Evolutionary conservation across 164 flowering plant species (phyloP).

Genomic region (Tetracentron sinense): DNA sequence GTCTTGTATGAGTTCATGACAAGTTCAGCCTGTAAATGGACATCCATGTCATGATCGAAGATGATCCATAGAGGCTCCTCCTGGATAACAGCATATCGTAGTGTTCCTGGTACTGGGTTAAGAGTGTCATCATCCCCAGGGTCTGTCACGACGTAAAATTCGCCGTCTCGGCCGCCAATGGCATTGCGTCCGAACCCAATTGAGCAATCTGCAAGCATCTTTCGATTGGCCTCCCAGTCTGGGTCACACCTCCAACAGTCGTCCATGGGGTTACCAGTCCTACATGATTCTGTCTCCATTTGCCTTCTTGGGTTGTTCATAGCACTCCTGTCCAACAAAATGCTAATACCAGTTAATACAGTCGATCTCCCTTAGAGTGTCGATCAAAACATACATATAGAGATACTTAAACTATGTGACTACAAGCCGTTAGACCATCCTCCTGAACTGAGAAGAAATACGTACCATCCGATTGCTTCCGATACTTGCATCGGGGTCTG

Average conservation of each 20-base stretch:
- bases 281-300: constrained; percentile 18
- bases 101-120: constrained; percentile 34
- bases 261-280: constrained; percentile 39
- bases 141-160: constrained; percentile 26
- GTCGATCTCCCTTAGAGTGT: too few species aligned
- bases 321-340: constrained; percentile 7
- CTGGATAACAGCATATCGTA: constrained; percentile 36
- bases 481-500: background rate
- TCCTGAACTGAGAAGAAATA: background rate
- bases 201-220: constrained; percentile 32
- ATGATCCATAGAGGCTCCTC: constrained; percentile 45
- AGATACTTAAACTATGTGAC: too few species aligned
- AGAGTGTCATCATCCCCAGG: constrained; percentile 23
- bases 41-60: constrained; percentile 36
- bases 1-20: constrained; percentile 36
- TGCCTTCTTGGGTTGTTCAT: constrained; percentile 3
- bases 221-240: constrained; percentile 30
- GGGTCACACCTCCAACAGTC: constrained; percentile 44
- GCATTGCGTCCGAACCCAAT: constrained; percentile 41
- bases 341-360: too few species aligned
- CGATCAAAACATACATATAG: too few species aligned
- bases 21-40: constrained; percentile 31
- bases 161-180: constrained; percentile 36
- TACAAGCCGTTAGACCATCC: too few species aligned
- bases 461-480: constrained; percentile 13